Conservation (phyloP, 768 basidiomycete species). For the Leccinum incarnatum region DNA sequence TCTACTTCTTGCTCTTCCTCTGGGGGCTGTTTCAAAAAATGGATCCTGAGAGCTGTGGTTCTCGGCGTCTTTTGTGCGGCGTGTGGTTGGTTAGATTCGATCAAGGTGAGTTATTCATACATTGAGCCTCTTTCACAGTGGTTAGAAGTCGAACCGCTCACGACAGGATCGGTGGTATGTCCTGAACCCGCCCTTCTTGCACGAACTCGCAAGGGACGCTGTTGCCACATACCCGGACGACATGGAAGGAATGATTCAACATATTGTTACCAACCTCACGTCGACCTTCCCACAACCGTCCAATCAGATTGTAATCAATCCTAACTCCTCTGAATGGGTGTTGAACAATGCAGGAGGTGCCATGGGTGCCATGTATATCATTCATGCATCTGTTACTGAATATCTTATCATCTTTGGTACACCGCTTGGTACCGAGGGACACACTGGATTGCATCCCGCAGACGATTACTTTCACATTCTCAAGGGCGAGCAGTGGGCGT, state of each 20-base stretch:
- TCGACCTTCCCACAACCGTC: constrained; percentile 62
- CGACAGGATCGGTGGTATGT: constrained; percentile 82
- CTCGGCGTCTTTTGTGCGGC: constrained; percentile 31
- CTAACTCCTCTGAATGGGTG: constrained; percentile 80
- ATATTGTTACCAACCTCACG: constrained; percentile 81
- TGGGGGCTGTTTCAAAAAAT: constrained; percentile 26
- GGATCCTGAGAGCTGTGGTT: constrained; percentile 30
- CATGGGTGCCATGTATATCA: constrained; percentile 98
- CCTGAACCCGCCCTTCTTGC: constrained; percentile 68
- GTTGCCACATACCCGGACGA: constrained; percentile 64
- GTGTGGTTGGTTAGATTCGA: constrained; percentile 55
- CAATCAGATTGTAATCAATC: constrained; percentile 47
- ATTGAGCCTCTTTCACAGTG: not conserved
- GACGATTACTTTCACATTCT: constrained; percentile 99
- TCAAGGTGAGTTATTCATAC: constrained; percentile 48
- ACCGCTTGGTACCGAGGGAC: constrained; percentile 95
- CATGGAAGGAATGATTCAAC: constrained; percentile 69
- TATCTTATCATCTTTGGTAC: constrained; percentile 97
- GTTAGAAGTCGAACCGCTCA: not conserved
- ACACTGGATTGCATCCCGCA: constrained; percentile 89
- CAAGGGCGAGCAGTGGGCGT: constrained; percentile 93
- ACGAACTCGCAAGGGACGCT: constrained; percentile 72
- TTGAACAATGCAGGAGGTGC: constrained; percentile 98
- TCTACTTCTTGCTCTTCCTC: not conserved
- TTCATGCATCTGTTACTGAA: constrained; percentile 95